Conservation (phyloP, 2,329 filamentous ascomycete species). For the Ophiostoma fasciatum region DNA sequence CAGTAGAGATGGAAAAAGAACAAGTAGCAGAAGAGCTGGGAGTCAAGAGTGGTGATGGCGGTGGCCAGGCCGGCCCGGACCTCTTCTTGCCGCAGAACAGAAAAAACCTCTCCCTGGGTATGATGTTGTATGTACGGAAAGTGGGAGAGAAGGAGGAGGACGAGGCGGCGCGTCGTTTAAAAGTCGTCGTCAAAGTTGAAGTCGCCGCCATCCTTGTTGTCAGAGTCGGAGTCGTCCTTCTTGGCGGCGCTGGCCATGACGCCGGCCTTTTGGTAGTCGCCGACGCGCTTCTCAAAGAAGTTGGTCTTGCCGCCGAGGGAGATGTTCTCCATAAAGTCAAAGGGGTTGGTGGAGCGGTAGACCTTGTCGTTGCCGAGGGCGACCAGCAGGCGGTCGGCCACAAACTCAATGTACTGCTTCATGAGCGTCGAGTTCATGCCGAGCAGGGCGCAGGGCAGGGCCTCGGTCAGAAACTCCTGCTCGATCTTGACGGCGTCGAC, state of each 20-base stretch:
- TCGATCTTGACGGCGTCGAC: conserved; percentile 88
- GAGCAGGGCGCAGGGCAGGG: conserved; percentile 79
- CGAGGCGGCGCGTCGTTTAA: conserved; percentile 34
- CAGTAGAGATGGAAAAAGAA: too few species aligned
- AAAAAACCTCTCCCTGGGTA: conserved; percentile 6
- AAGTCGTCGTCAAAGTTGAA: conserved; percentile 97
- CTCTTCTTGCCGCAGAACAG: too few species aligned
- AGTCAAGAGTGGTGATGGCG: conserved; percentile 9
- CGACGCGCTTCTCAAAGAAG: conserved; percentile 99
- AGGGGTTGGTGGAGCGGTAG: conserved; percentile 88
- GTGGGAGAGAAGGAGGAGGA: conserved; percentile 5
- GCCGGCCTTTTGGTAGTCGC: conserved; percentile 98
- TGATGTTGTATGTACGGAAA: conserved; percentile 6
- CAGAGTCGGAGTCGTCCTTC: conserved; percentile 27
- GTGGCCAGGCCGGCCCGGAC: too few species aligned
- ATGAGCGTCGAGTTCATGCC: conserved; percentile 97
- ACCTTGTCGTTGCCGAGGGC: conserved; percentile 88
- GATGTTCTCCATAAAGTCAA: conserved; percentile 99
- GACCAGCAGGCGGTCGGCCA: conserved; percentile 85
- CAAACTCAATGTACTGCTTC: conserved; percentile 99
- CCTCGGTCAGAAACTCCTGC: conserved; percentile 95
- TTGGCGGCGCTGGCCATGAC: conserved; percentile 89
- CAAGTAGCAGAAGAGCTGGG: conserved; percentile 1
- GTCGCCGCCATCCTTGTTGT: conserved; percentile 53
- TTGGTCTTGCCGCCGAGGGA: conserved; percentile 98